Percentiles rank a stretch among this genome's conserved stretches.
Evolutionary conservation across 495 filamentous ascomycete species (phyloP).

Genomic region (Wilcoxina mikolae): DNA sequence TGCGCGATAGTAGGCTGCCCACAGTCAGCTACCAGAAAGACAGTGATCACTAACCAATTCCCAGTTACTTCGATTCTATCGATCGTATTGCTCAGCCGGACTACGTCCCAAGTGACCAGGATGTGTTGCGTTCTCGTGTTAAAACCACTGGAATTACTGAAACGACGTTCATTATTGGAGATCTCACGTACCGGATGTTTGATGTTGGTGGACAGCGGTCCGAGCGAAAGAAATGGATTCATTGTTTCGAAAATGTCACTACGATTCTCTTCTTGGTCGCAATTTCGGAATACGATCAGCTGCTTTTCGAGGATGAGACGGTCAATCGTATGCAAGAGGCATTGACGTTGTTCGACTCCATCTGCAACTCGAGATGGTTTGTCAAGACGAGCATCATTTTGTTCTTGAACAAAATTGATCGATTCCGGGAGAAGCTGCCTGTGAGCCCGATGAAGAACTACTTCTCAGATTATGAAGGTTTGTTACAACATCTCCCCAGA

Average conservation of each 20-base stretch:
- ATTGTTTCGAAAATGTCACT: slow-evolving; percentile 96
- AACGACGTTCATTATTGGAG: slow-evolving; percentile 85
- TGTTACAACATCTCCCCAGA: slow-evolving; percentile 23
- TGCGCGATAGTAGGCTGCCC: slow-evolving; percentile 73
- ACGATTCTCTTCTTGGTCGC: slow-evolving; percentile 90
- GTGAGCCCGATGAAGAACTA: slow-evolving; percentile 99
- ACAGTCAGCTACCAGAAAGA: background rate
- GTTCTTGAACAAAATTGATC: slow-evolving; percentile 99
- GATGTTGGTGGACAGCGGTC: slow-evolving; percentile 95
- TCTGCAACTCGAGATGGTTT: slow-evolving; percentile 99
- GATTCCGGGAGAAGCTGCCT: slow-evolving; percentile 98
- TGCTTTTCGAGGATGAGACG: slow-evolving; percentile 88
- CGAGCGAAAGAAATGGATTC: slow-evolving; percentile 99
- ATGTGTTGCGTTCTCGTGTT: slow-evolving; percentile 81
- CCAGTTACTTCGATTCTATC: slow-evolving; percentile 92
- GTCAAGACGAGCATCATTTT: slow-evolving; percentile 98
- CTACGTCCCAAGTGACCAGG: slow-evolving; percentile 94
- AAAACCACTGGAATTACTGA: slow-evolving; percentile 95
- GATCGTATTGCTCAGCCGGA: slow-evolving; percentile 80
- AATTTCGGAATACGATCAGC: slow-evolving; percentile 97
- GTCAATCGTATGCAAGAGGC: slow-evolving; percentile 99
- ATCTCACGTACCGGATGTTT: slow-evolving; percentile 97
- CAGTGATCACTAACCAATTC: background rate
- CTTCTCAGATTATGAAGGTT: slow-evolving; percentile 91
- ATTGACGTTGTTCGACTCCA: slow-evolving; percentile 93